phyloP scores from a whole-genome alignment of 306 rosid genomes.

The Gastrolobium bilobum region DNA sequence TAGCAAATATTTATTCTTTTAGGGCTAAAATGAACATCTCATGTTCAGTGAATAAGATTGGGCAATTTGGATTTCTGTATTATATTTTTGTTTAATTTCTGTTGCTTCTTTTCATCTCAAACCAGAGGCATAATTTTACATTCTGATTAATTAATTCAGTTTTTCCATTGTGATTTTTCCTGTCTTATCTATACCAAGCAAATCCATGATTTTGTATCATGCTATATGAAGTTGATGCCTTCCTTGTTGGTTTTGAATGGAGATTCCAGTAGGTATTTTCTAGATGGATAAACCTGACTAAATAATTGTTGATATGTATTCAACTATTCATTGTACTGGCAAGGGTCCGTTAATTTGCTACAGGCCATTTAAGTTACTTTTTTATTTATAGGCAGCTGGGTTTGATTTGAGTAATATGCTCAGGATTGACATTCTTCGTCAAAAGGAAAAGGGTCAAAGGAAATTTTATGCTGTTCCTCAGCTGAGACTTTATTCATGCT shows the following conservation, averaged over 20 bases:
- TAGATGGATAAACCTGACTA: slow-evolving; percentile 3
- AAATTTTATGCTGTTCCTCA: not conserved
- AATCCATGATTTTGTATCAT: slow-evolving; percentile 20
- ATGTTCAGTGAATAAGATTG: not conserved
- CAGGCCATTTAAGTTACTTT: not conserved
- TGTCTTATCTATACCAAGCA: not conserved
- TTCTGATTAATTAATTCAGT: too few relatives aligned
- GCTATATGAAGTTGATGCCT: slow-evolving; percentile 28
- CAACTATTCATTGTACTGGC: not conserved
- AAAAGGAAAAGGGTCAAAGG: slow-evolving; percentile 2
- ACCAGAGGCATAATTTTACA: not conserved
- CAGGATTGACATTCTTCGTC: not conserved
- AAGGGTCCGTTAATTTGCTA: slow-evolving; percentile 24
- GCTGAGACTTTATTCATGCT: slow-evolving; percentile 5
- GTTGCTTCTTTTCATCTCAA: slow-evolving; percentile 24
- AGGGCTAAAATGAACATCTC: not conserved
- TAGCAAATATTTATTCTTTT: not conserved
- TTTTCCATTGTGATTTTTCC: not conserved
- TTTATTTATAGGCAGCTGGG: not conserved
- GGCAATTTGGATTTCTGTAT: not conserved
- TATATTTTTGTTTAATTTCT: not conserved
- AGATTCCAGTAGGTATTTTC: slow-evolving; percentile 3
- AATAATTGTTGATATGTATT: slow-evolving; percentile 23
- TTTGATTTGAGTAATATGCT: slow-evolving; percentile 20
- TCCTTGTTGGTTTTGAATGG: slow-evolving; percentile 34